Base-by-base conservation (phyloP, 306 rosid genomes). In the Amphicarpaea edgeworthii region DNA sequence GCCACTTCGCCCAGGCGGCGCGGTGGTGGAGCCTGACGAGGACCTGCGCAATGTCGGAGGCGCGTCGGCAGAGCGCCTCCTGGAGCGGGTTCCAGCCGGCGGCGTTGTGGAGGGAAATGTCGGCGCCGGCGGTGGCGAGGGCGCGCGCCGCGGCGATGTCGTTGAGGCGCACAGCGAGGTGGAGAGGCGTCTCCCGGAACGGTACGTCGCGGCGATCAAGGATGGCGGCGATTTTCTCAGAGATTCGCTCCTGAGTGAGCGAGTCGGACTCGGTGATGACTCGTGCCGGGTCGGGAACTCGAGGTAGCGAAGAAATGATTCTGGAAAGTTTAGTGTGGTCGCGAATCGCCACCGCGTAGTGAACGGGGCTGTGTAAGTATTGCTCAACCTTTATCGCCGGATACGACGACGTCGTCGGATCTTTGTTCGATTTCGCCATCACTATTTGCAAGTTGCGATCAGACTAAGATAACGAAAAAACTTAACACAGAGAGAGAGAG, bases 121-220 rank as follows among this genome's bases (percentile, higher is more conserved):
- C 99, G 0, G 99, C 93, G 7, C 99, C 97, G 62, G 84, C 84
- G 34, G 64, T 0, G 5, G 80, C 41, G 0, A 81, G 34, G 2
- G 58, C n/a, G 9, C 62, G 42, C 0, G 59, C 77, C n/a, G 97
- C 82, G 4, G 51, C 72, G 8, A 85, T 45, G 70, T 95, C 91
- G 75, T 87, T 90, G 5, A 95, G 79, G 0, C 98, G 86, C 0
- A 95, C 98, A 0, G 99, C 92, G 5, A 95, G 91, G 66, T 95
- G 99, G 17, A 95, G 97, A 6, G 99, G 96, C 0, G 99, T 95
- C 47, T 95, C 97, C 2, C 99, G 16, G 72, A 51, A 26, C 0
- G 97, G 97, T 0, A 92, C 97, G 23, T 95, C 99, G n/a, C 99
- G 99, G 68, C 98, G 93, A 80, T 95, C 98, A 0, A 95, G 77